These are phyloP conservation scores for Tuber magnatum DNA, from an alignment of 495 filamentous ascomycete species.

Conservation along the genomic window DNA sequence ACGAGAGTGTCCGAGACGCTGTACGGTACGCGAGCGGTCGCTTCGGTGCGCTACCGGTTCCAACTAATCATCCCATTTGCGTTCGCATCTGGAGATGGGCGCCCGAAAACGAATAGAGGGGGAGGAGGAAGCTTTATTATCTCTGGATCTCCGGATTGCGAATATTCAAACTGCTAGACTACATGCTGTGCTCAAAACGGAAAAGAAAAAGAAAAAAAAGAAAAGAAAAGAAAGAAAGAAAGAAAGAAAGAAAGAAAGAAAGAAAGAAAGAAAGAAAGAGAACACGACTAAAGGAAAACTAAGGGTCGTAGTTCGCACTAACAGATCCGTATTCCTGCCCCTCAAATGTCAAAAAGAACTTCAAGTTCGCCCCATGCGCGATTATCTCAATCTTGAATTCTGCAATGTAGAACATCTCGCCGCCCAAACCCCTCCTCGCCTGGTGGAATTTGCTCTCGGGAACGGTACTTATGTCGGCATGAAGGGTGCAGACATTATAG, in stretches of 20 bases:
- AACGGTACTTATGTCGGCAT: slow-evolving; percentile 15
- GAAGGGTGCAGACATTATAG: slow-evolving; percentile 19
- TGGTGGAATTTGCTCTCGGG: slow-evolving; percentile 15
- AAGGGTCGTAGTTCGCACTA: slow-evolving; percentile 1
- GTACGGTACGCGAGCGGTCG: too few species aligned
- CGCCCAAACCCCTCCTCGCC: background rate
- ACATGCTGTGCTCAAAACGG: background rate
- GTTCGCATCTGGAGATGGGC: background rate
- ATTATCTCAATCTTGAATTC: slow-evolving; percentile 3
- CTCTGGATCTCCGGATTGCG: background rate
- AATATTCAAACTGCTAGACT: background rate
- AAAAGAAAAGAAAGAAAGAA: background rate
- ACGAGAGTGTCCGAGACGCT: background rate
- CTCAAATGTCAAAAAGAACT: background rate
- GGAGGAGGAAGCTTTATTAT: background rate
- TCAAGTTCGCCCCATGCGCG: background rate
- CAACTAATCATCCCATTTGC: background rate
- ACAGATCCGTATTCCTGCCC: background rate
- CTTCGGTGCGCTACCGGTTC: background rate
- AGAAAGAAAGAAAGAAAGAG: background rate
- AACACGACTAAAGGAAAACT: background rate
- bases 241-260: background rate
- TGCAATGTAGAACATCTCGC: background rate
- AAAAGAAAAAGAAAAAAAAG: background rate
- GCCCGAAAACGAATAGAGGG: background rate